Evolutionary conservation across 495 filamentous ascomycete species (phyloP).

Genomic region (Daldinia bambusicola): DNA sequence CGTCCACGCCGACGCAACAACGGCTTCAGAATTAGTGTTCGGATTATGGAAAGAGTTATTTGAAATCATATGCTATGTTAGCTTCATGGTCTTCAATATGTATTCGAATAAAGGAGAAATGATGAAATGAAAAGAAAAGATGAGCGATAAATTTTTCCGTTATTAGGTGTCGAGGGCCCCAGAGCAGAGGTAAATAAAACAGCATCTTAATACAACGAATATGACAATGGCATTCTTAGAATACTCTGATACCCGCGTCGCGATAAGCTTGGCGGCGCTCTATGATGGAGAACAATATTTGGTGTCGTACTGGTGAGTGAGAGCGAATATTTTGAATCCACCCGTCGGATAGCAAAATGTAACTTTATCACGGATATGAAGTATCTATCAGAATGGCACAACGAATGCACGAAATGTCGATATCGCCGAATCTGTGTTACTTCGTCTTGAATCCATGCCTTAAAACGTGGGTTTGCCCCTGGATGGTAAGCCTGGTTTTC

Average conservation of each 20-base stretch:
- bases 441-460: conserved; percentile 19
- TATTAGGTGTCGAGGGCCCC: not conserved
- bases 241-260: not conserved
- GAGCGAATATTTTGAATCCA: not conserved
- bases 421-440: not conserved
- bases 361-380: not conserved
- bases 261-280: not conserved
- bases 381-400: not conserved
- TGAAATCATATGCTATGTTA: conserved; percentile 8
- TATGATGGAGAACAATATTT: not conserved
- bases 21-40: not conserved
- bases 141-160: not conserved
- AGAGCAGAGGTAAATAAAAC: not conserved
- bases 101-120: not conserved
- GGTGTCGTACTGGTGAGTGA: not conserved
- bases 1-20: not conserved
- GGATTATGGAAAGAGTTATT: not conserved
- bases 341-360: not conserved
- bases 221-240: not conserved
- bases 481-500: conserved; percentile 11
- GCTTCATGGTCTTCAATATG: not conserved
- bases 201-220: not conserved
- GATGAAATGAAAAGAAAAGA: not conserved
- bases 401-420: conserved; percentile 1
- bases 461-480: conserved; percentile 29